Percentiles rank a stretch among this genome's conserved stretches.
Conservation (phyloP, 2,329 filamentous ascomycete genomes). For the Colletotrichum lindemuthianum region DNA sequence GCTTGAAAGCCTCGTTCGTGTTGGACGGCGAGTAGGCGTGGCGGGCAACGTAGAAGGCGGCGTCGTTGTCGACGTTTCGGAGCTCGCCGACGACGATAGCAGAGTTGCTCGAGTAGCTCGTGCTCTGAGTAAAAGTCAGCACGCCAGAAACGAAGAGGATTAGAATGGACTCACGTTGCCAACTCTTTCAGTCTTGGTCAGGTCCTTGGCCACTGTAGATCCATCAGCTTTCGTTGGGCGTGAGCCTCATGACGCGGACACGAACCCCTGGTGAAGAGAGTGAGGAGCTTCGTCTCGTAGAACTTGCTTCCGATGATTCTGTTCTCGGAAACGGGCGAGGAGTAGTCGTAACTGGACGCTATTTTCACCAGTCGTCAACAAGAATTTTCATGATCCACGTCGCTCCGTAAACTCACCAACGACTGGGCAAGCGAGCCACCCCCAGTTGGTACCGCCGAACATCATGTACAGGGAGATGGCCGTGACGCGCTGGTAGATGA, state of each 20-base stretch:
- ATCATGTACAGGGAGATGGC: slow-evolving; percentile 73
- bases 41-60: slow-evolving; percentile 67
- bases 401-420: slow-evolving; percentile 44
- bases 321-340: slow-evolving; percentile 68
- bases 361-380: background rate
- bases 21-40: slow-evolving; percentile 63
- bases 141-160: background rate
- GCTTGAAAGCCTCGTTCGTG: slow-evolving; percentile 61
- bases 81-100: slow-evolving; percentile 65
- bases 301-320: slow-evolving; percentile 68
- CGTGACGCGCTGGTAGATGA: slow-evolving; percentile 68
- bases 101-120: slow-evolving; percentile 60
- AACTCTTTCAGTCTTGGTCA: slow-evolving; percentile 63
- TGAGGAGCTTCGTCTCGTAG: slow-evolving; percentile 70
- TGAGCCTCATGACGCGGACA: background rate
- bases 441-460: slow-evolving; percentile 73
- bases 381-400: background rate
- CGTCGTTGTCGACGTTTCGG: slow-evolving; percentile 66
- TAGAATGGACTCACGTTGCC: slow-evolving; percentile 41
- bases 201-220: slow-evolving; percentile 57
- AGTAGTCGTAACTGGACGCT: slow-evolving; percentile 72
- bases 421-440: slow-evolving; percentile 65
- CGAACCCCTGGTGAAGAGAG: slow-evolving; percentile 62
- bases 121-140: slow-evolving; percentile 51
- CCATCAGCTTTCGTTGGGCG: background rate